These are phyloP conservation scores for Talaromyces stipitatus DNA, from an alignment of 495 filamentous ascomycete genomes.

Conservation along the genomic window DNA sequence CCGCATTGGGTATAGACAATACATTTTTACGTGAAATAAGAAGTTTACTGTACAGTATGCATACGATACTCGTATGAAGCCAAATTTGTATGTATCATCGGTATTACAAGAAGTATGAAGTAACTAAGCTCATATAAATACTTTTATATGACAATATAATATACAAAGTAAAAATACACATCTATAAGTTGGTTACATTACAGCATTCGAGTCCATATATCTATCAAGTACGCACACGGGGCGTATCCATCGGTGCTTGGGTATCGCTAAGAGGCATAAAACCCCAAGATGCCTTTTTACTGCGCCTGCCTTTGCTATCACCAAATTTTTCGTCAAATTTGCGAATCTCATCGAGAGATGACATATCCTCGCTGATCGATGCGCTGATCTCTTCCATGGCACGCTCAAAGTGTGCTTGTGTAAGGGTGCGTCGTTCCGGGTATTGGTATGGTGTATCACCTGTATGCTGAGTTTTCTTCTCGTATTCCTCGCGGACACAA, in stretches of 20 bases:
- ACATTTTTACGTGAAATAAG: neutral
- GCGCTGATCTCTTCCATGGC: slow-evolving; percentile 86
- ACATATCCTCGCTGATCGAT: slow-evolving; percentile 93
- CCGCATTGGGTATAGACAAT: neutral
- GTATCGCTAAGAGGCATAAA: slow-evolving; percentile 24
- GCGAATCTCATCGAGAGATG: slow-evolving; percentile 70
- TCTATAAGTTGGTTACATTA: neutral
- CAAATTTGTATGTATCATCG: neutral
- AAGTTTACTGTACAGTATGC: neutral
- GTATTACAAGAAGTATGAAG: neutral
- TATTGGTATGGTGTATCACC: slow-evolving; percentile 47
- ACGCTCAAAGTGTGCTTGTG: slow-evolving; percentile 65
- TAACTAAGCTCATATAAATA: neutral
- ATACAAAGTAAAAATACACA: slow-evolving; percentile 1
- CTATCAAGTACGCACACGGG: slow-evolving; percentile 33
- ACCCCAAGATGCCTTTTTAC: slow-evolving; percentile 45
- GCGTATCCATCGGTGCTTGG: slow-evolving; percentile 21
- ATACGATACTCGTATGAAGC: neutral
- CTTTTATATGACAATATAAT: neutral
- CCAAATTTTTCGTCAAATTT: slow-evolving; percentile 98
- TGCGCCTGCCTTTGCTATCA: slow-evolving; percentile 67
- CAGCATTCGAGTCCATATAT: neutral
- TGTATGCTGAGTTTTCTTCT: slow-evolving; percentile 46
- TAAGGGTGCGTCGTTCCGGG: slow-evolving; percentile 60
- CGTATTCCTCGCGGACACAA: slow-evolving; percentile 78